These are phyloP conservation scores for Coemansia sp. DNA, from an alignment of 371 early-diverging fungal species.

Conservation along the genomic window DNA sequence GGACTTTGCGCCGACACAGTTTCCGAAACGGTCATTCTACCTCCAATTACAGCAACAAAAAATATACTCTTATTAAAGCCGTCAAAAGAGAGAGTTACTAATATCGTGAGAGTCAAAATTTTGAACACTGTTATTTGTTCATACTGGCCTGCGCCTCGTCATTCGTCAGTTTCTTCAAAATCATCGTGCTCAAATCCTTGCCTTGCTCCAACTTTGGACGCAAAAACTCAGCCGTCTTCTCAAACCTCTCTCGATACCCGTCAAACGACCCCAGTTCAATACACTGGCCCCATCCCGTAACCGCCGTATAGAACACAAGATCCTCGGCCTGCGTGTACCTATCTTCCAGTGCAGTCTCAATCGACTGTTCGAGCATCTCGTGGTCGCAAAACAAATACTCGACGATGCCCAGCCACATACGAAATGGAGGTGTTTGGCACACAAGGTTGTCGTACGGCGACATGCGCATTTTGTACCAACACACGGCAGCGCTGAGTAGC, in stretches of 20 bases:
- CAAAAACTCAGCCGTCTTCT: conserved; percentile 78
- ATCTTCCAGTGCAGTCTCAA: conserved; percentile 77
- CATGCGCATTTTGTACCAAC: conserved; percentile 80
- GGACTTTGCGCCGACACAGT: background rate
- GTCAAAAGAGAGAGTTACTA: background rate
- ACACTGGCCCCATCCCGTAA: conserved; percentile 89
- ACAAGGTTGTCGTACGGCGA: conserved; percentile 93
- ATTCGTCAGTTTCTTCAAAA: conserved; percentile 56
- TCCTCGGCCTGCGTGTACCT: conserved; percentile 86
- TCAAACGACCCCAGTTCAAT: conserved; percentile 81
- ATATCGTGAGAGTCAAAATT: background rate
- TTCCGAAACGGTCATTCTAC: conserved; percentile 3
- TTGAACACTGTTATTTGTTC: background rate
- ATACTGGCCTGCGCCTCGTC: background rate
- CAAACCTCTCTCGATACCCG: conserved; percentile 80
- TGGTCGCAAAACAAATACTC: conserved; percentile 84
- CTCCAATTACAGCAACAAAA: no score
- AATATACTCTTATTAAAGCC: no score
- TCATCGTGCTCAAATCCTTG: conserved; percentile 66
- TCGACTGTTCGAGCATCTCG: conserved; percentile 75
- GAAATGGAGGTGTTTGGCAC: conserved; percentile 93
- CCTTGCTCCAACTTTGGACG: conserved; percentile 71
- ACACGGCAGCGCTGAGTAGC: conserved; percentile 88
- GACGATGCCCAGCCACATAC: conserved; percentile 91
- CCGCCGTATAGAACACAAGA: conserved; percentile 85